Conservation (phyloP, 208 protist species). For the Wallacemonas sp. region DNA sequence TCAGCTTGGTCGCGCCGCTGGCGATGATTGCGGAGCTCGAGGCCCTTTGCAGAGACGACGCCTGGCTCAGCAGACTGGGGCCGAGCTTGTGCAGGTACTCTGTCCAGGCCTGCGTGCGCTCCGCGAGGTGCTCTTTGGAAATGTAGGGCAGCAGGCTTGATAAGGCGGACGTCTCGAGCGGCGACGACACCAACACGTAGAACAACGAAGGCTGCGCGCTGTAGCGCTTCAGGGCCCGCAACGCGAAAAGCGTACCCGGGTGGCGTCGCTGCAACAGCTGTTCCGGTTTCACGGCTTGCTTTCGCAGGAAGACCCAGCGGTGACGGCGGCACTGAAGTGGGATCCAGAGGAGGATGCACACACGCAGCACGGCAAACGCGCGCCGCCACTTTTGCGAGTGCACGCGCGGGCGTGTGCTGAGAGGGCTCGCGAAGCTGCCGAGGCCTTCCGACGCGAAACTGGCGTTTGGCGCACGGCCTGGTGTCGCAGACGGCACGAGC, state of each 20-base stretch:
- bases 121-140: slow-evolving; percentile 24
- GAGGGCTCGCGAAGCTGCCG: neutral
- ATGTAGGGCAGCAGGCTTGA: slow-evolving; percentile 43
- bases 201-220: slow-evolving; percentile 41
- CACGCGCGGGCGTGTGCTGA: slow-evolving; percentile 5
- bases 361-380: slow-evolving; percentile 50
- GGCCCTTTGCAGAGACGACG: neutral
- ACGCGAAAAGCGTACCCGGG: slow-evolving; percentile 46
- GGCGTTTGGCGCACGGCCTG: neutral
- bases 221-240: slow-evolving; percentile 44
- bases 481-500: too few species aligned
- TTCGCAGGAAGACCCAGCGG: slow-evolving; percentile 22
- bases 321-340: slow-evolving; percentile 38
- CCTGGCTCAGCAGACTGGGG: neutral
- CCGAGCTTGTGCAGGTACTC: slow-evolving; percentile 9
- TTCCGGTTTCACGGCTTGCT: slow-evolving; percentile 6
- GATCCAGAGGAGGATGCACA: slow-evolving; percentile 57
- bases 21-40: neutral
- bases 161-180: slow-evolving; percentile 55
- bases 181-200: slow-evolving; percentile 56
- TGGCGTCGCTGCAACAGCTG: slow-evolving; percentile 19
- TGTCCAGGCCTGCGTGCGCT: slow-evolving; percentile 24
- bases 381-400: slow-evolving; percentile 26
- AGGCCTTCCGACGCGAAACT: neutral
- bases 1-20: neutral